Evolutionary conservation across 2,329 filamentous ascomycete genomes (phyloP).

Genomic region (Aspergillus versicolor): DNA sequence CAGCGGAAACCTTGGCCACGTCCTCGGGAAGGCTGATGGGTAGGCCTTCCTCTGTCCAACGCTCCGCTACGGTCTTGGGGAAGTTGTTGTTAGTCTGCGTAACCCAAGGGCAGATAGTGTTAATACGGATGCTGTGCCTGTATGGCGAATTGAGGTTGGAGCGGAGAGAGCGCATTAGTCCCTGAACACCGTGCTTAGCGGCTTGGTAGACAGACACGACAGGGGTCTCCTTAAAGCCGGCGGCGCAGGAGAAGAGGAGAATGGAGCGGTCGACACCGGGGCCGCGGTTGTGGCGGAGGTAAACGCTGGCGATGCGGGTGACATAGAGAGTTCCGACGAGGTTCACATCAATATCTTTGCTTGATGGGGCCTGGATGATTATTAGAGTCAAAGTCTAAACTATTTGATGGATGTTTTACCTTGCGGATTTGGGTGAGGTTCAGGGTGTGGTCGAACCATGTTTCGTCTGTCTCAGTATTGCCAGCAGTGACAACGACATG

Average conservation of each 20-base stretch:
- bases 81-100: conserved; percentile 37
- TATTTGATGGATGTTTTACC: conserved; percentile 22
- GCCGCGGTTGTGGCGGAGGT: conserved; percentile 44
- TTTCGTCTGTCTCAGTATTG: conserved; percentile 42
- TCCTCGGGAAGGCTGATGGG: conserved; percentile 42
- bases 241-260: conserved; percentile 46
- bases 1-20: conserved; percentile 41
- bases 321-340: conserved; percentile 50
- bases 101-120: conserved; percentile 48
- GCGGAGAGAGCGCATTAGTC: conserved; percentile 49
- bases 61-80: conserved; percentile 34
- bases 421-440: conserved; percentile 45
- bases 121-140: conserved; percentile 43
- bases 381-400: neutral
- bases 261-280: conserved; percentile 41
- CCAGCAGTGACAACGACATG: conserved; percentile 52
- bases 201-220: conserved; percentile 50
- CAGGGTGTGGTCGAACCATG: conserved; percentile 48
- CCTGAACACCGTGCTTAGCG: conserved; percentile 53
- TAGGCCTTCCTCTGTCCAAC: conserved; percentile 39
- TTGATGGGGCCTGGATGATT: conserved; percentile 25
- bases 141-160: conserved; percentile 32
- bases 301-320: conserved; percentile 50
- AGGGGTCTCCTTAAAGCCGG: conserved; percentile 51
- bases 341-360: conserved; percentile 49